Evolutionary conservation across 768 basidiomycete genomes (phyloP), one percentile per base, ranked within the genome.

Genomic region (Kondoa subrosea): DNA sequence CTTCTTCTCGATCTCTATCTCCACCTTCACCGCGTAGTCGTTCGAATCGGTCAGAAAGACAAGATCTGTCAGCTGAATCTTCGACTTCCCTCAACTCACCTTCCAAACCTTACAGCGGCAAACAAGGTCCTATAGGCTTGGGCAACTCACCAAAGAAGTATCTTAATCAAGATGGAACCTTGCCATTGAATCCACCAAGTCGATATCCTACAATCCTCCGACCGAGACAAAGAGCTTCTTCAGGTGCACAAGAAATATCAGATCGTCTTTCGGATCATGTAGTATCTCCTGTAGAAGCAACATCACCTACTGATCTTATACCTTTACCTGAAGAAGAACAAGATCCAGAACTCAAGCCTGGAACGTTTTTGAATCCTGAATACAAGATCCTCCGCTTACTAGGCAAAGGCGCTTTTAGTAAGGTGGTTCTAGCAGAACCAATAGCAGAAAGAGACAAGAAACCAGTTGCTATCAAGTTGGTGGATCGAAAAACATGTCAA

Each of bases 341-440:
- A 16, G 69, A 67, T 27, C 15, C n/a, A 1, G 65, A 69, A 30
- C n/a, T n/a, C n/a, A n/a, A n/a, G n/a, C 56, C 62, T 3, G 69
- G 69, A 1, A 32, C 27, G 12, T 16, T 61, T 3, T 50, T 69
- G 21, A 40, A 62, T 26, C 69, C 70, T 3, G 40, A 32, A 8
- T 74, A 65, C 57, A 15, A 26, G 17, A 65, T 88, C 4, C 71
- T 83, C 32, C 80, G 79, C 1, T 76, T 80, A 2, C 80, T 89
- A 1, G 87, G 87, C 26, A 81, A 83, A 34, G 87, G 87, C 56
- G 82, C 86, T 0, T 89, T 89, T 76, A 85, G 84, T 60, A 81
- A 81, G 61, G 87, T 89, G 16, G 88, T 87, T 85, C 81, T 87
- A 4, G 87, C 85, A 1, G 80, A 81, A 58, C 64, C 65, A 40